phyloP scores from a whole-genome alignment of 768 basidiomycete species.

The Termitomyces sp. region DNA sequence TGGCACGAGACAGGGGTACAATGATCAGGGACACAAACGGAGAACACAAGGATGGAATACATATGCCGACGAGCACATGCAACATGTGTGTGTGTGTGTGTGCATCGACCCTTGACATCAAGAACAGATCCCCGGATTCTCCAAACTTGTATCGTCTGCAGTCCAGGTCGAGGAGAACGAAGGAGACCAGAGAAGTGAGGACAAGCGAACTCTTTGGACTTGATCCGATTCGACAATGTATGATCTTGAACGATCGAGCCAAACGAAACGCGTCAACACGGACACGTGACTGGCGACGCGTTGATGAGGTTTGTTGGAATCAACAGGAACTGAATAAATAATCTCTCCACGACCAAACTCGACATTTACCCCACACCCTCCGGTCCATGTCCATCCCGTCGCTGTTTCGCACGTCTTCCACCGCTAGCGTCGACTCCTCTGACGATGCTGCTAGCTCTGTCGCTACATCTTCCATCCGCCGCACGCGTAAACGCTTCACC shows the following conservation, averaged over 20 bases:
- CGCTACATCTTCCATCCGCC: constrained; percentile 31
- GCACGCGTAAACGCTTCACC: constrained; percentile 68
- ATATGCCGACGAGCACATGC: neutral
- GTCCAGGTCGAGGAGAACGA: neutral
- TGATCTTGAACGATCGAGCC: neutral
- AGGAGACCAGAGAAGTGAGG: neutral
- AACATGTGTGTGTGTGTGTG: neutral
- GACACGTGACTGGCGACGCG: constrained; percentile 16
- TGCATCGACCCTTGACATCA: neutral
- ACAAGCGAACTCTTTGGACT: neutral
- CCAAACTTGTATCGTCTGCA: neutral
- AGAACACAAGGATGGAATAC: neutral
- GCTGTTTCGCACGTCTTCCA: constrained; percentile 45
- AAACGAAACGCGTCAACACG: constrained; percentile 8
- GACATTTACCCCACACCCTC: constrained; percentile 5
- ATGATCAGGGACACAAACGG: neutral
- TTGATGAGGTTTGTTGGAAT: constrained; percentile 18
- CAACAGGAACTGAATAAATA: constrained; percentile 19
- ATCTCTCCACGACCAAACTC: constrained; percentile 7
- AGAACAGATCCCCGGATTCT: neutral
- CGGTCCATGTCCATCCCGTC: constrained; percentile 5
- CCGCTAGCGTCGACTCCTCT: constrained; percentile 47
- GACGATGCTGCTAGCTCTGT: constrained; percentile 32
- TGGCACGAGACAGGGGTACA: neutral
- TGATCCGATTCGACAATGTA: neutral